phyloP scores from a whole-genome alignment of 192 early-diverging fungal genomes.

The Mortierella antarctica region DNA sequence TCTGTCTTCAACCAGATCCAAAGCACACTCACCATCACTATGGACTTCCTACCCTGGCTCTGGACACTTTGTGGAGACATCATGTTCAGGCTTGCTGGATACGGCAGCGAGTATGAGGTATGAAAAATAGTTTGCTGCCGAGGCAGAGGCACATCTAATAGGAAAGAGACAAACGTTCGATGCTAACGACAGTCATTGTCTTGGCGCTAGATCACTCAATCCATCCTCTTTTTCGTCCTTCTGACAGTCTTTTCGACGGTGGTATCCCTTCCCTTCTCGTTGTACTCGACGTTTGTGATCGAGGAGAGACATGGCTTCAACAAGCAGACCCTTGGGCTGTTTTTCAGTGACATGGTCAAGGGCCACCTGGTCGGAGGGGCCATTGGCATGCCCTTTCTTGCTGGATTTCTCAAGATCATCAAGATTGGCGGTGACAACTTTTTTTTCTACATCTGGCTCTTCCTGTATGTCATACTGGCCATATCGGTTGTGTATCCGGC shows the following conservation, averaged over 20 bases:
- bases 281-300: slow-evolving; percentile 95
- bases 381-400: slow-evolving; percentile 84
- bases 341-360: slow-evolving; percentile 85
- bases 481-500: background rate
- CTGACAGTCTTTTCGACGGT: slow-evolving; percentile 69
- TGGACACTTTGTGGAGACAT: slow-evolving; percentile 72
- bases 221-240: slow-evolving; percentile 78
- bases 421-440: slow-evolving; percentile 83
- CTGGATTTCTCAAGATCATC: slow-evolving; percentile 86
- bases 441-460: slow-evolving; percentile 92
- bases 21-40: slow-evolving; percentile 72
- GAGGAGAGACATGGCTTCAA: slow-evolving; percentile 97
- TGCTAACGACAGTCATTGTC: background rate
- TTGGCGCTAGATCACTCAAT: slow-evolving; percentile 78
- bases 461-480: slow-evolving; percentile 68
- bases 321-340: slow-evolving; percentile 87
- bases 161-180: background rate
- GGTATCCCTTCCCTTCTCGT: slow-evolving; percentile 79
- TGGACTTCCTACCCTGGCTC: slow-evolving; percentile 77
- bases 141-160: background rate
- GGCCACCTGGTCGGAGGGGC: slow-evolving; percentile 70
- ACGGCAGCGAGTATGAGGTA: slow-evolving; percentile 78
- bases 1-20: slow-evolving; percentile 72
- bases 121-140: background rate
- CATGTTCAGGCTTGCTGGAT: slow-evolving; percentile 63